Conservation (phyloP, 495 filamentous ascomycete species). For the Neurospora sp. region DNA sequence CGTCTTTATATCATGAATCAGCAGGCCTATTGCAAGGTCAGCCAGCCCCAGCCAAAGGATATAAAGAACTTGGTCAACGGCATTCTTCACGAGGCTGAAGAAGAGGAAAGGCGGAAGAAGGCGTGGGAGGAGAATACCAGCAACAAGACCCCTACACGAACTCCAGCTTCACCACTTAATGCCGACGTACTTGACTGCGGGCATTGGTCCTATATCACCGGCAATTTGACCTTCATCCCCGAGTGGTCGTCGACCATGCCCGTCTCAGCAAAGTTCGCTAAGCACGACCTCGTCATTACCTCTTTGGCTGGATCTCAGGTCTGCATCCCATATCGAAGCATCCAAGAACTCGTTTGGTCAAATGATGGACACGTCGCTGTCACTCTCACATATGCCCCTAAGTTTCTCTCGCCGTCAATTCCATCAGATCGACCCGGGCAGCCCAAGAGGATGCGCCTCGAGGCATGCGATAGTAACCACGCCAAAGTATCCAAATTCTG, state of each 20-base stretch:
- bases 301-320: slow-evolving; percentile 13
- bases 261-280: slow-evolving; percentile 36
- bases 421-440: slow-evolving; percentile 10
- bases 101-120: slow-evolving; percentile 4
- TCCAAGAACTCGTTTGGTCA: slow-evolving; percentile 27
- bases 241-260: slow-evolving; percentile 28
- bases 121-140: not conserved
- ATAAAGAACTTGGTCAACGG: slow-evolving; percentile 8
- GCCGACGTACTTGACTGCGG: slow-evolving; percentile 36
- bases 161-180: slow-evolving; percentile 16
- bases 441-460: slow-evolving; percentile 13
- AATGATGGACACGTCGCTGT: slow-evolving; percentile 16
- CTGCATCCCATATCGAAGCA: slow-evolving; percentile 28
- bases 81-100: slow-evolving; percentile 28
- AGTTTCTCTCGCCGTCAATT: slow-evolving; percentile 1
- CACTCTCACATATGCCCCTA: slow-evolving; percentile 19
- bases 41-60: slow-evolving; percentile 27
- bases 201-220: slow-evolving; percentile 32
- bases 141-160: not conserved
- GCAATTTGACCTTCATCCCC: slow-evolving; percentile 31
- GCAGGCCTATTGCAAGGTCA: slow-evolving; percentile 31
- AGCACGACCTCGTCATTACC: slow-evolving; percentile 26
- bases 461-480: slow-evolving; percentile 10
- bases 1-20: slow-evolving; percentile 28
- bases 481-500: slow-evolving; percentile 2